Evolutionary conservation across 2,329 filamentous ascomycete species (phyloP).

Genomic region (Microcyclosporella mali): DNA sequence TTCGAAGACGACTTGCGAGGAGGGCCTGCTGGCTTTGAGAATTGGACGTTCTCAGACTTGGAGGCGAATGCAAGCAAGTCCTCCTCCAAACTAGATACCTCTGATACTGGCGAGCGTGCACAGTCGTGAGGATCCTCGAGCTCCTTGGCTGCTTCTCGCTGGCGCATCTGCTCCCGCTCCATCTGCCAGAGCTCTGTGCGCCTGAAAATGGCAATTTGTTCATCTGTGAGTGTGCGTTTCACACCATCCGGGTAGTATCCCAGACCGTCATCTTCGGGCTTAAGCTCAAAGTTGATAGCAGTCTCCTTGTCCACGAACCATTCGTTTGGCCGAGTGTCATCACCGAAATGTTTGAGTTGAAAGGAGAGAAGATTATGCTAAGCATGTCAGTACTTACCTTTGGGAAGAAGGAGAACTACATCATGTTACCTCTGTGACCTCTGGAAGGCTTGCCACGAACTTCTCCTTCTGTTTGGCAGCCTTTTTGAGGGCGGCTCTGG

Average conservation of each 20-base stretch:
- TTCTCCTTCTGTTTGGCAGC: constrained; percentile 14
- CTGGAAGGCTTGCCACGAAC: constrained; percentile 16
- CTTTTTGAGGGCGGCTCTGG: constrained; percentile 3
- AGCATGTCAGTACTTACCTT: constrained; percentile 30
- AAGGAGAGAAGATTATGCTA: constrained; percentile 42
- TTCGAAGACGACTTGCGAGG: constrained; percentile 12
- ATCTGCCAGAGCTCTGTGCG: constrained; percentile 78
- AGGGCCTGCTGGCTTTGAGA: neutral
- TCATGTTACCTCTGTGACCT: constrained; percentile 28
- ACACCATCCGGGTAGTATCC: constrained; percentile 83
- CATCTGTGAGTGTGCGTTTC: constrained; percentile 84
- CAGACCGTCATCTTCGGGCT: constrained; percentile 53
- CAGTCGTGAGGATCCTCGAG: constrained; percentile 3
- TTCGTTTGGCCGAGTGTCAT: constrained; percentile 31
- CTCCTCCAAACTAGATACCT: constrained; percentile 24
- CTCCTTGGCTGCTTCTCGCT: constrained; percentile 9
- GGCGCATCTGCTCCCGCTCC: constrained; percentile 42
- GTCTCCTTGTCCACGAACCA: constrained; percentile 28
- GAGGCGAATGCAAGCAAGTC: constrained; percentile 16
- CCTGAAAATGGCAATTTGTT: constrained; percentile 83
- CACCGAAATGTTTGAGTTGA: constrained; percentile 39
- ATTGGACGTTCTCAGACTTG: constrained; percentile 1
- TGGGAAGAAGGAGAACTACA: neutral
- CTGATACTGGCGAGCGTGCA: constrained; percentile 17
- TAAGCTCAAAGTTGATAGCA: constrained; percentile 24